Base-by-base conservation (phyloP, 2,329 filamentous ascomycete genomes). In the Diaporthe destruens region DNA sequence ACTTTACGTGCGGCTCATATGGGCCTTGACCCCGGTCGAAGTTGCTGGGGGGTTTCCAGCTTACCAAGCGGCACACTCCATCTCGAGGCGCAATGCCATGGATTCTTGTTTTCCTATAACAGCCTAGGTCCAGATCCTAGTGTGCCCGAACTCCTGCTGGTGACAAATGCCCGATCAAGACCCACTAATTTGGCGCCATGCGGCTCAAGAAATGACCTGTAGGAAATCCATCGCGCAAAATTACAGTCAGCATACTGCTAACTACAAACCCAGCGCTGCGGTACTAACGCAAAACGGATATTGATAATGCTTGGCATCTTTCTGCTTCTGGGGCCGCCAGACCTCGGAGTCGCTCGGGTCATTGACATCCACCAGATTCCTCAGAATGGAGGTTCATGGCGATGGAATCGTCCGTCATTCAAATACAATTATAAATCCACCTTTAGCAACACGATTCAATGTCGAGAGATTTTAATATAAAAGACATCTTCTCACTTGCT, bases 61-160 rank as follows among this genome's bases (percentile, higher is more conserved):
- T 63, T 47, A 47, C 18, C 7, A 16, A 63, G 57, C 42, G 42
- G 25, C 25, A 9, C 23, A 25, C 29, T 49, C 42, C 39, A 34
- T 8, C 47, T 34, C 12, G 18, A 49, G 39, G 18, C 39, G 42
- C 20, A 32, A 34, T n/a, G 57, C 57, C 57, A 63, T 49, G 57
- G 18, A 63, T 47, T 63, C 57, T 49, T 34, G 25, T 47, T 47
- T 63, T 63, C 57, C 57, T 49, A 20, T 47, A 47, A 34, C n/a
- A 11, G 57, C 32, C 25, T 63, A 63, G 42, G 0, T 23, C 6
- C 4, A 32, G 2, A n/a, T 23, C 14, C 39, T 16, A 23, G 25
- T 61, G 25, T 9, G 42, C 8, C 25, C 4, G 25, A 20, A 14
- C 29, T 25, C n/a, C 11, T 39, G 18, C 39, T 49, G 25, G 57